Base-by-base conservation (phyloP, 208 protist genomes). In the Trypanosoma scelopori region DNA sequence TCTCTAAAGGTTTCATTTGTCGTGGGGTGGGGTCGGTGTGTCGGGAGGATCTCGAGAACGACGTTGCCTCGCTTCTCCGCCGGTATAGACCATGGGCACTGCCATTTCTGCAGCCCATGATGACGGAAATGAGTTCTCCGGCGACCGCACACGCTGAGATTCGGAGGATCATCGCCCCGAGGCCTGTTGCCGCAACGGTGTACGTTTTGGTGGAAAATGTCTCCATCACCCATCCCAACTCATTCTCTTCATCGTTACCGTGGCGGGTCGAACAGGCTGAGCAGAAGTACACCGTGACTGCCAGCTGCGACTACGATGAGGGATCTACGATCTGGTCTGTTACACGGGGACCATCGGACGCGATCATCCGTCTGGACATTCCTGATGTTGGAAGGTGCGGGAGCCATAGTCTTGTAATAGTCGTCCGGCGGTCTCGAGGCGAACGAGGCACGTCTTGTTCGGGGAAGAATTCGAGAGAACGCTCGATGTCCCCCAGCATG, bases 41-140 rank as follows among this genome's bases (percentile, higher is more conserved):
- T 4, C 30, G 27, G 30, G 58, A 65, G 9, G 48, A 49, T 55
- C 60, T 68, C 6, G 61, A 74, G 20, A 52, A 49, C 5, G 69
- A 74, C n/a, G 60, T 68, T 22, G 27, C 60, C 23, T 74, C 60
- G 5, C 32, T 74, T 13, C 41, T 74, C n/a, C 49, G 35, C 13
- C 58, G 42, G 18, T 74, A 74, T 39, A 69, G 41, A 45, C 69
- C 60, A n/a, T 16, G 30, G 23, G 39, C 27, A 9, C 22, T 74
- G 9, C 69, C 55, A 3, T 55, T 64, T 32, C 23, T 68, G 12
- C 69, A 68, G 27, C 43, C 60, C 3, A 18, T 74, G 0, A 65
- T 74, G 16, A 37, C 43, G 39, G 47, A 65, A 27, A 41, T 25
- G 5, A 43, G 15, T 27, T 46, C 5, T 45, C 1, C 30, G 23